A percentile compares a stretch with the other conserved stretches of the same genome.
Conservation (phyloP, 345 rosid genomes). For the Punica granatum region DNA sequence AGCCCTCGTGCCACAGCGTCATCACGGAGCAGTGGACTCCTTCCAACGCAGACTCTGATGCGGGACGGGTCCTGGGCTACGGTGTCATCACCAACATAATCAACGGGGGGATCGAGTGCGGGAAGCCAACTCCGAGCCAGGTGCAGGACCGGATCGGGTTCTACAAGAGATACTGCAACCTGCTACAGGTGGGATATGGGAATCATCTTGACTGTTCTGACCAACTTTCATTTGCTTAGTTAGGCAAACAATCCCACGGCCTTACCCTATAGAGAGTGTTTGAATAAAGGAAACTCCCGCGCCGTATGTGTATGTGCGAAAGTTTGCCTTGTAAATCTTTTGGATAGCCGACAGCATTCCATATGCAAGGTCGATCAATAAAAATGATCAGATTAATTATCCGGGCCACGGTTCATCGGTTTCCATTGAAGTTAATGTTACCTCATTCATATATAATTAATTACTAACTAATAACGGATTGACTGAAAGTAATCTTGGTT, state of each 20-base stretch:
- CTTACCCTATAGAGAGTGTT: too few relatives aligned
- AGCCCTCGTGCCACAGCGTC: constrained; percentile 20
- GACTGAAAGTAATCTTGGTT: too few relatives aligned
- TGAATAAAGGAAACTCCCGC: too few relatives aligned
- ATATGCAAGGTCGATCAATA: too few relatives aligned
- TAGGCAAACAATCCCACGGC: background rate
- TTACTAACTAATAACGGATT: too few relatives aligned
- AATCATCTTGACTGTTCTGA: constrained; percentile 12
- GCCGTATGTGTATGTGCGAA: too few relatives aligned
- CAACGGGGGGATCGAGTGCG: constrained; percentile 17
- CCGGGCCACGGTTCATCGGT: too few relatives aligned
- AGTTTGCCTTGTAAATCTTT: too few relatives aligned
- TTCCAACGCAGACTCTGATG: background rate
- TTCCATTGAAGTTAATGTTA: too few relatives aligned
- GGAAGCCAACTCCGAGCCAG: constrained; percentile 10
- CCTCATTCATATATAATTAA: too few relatives aligned
- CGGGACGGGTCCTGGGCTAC: constrained; percentile 14
- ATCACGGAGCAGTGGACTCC: constrained; percentile 11
- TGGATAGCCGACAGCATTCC: too few relatives aligned
- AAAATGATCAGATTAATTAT: too few relatives aligned
- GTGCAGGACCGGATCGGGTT: constrained; percentile 16
- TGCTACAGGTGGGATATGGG: constrained; percentile 13
- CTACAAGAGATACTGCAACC: constrained; percentile 17
- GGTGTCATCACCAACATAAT: constrained; percentile 19
- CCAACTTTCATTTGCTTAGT: constrained; percentile 12